Evolutionary conservation across 2,329 filamentous ascomycete genomes (phyloP), one percentile per base, ranked within the genome.

Genomic region (Ramichloridium luteum): DNA sequence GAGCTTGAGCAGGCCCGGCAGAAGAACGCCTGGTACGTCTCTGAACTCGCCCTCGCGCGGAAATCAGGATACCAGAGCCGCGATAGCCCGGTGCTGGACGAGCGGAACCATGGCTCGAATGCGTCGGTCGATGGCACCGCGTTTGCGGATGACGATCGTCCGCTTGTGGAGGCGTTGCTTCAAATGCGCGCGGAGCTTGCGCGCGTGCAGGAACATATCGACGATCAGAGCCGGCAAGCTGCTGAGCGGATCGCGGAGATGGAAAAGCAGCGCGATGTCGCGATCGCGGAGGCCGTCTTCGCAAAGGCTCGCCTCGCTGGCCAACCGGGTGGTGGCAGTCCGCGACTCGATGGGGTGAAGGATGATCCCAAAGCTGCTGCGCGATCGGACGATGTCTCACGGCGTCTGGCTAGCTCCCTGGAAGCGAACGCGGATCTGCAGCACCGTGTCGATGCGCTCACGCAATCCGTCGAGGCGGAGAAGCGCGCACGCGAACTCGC

Each of bases 1-100:
- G 90, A 98, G 53, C 67, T 98, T 2, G 88, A 98, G 52, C 68
- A 75, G 6, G 71, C 78, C 3, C 82, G 83, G 48, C 90, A 80
- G 50, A 74, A 81, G 31, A 96, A 93, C 58, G 88, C 88, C 1
- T 98, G 90, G 90, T 94, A 93, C 56, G 84, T 85, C 5, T 94
- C 88, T 0, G 90, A 98, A 58, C 66, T 98, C 27, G 84, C 93
- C 36, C 65, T 98, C 41, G 92, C 90, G 5, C 76, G 81, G 30
- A 93, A 93, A 58, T 74, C 83, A 25, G 90, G 90, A 4, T 98
- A 96, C 50, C 69, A 74, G 5, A 72, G 82, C 40, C 64, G 74
- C 3, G 40, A 47, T 11, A 43, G 73, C 49, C 76, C 83, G 10
- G 67, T 75, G 0, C 64, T 93, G 14, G 88, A 96, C 41, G 76